Conservation (phyloP, 202 grass and related monocot genomes). For the Elaeis oleifera region DNA sequence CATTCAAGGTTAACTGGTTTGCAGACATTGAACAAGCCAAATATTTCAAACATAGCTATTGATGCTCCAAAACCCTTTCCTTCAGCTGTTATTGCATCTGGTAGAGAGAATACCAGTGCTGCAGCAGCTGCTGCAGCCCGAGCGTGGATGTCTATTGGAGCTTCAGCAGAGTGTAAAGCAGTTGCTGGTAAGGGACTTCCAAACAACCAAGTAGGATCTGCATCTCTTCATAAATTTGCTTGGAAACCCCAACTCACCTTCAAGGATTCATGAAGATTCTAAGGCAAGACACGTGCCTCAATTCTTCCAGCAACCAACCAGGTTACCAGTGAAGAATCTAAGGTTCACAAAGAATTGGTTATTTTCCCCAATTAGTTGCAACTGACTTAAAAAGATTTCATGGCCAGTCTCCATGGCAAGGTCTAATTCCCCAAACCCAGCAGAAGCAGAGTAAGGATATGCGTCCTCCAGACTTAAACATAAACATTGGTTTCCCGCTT, state of each 20-base stretch:
- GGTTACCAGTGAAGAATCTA: constrained; percentile 33
- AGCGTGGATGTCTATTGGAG: constrained; percentile 87
- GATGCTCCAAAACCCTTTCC: constrained; percentile 47
- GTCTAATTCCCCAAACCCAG: constrained; percentile 53
- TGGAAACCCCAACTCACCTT: constrained; percentile 59
- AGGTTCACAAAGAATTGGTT: constrained; percentile 65
- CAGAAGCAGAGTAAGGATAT: constrained; percentile 61
- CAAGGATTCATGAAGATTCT: constrained; percentile 30
- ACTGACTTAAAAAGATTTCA: constrained; percentile 62
- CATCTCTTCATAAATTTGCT: constrained; percentile 39
- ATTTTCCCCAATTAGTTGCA: constrained; percentile 73
- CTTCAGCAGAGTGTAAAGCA: constrained; percentile 52
- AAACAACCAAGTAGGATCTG: background rate
- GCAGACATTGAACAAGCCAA: constrained; percentile 34
- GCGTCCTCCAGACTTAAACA: constrained; percentile 88
- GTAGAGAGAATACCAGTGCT: constrained; percentile 53
- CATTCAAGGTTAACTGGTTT: constrained; percentile 42
- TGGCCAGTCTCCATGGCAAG: constrained; percentile 61
- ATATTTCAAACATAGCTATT: constrained; percentile 35
- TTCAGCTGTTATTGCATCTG: constrained; percentile 42
- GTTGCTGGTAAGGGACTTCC: constrained; percentile 11
- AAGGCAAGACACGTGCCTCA: constrained; percentile 46
- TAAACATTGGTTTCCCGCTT: constrained; percentile 83
- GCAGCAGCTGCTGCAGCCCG: constrained; percentile 34
- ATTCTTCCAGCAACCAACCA: constrained; percentile 60